These are phyloP conservation scores for Aspergillus clavatus DNA, from an alignment of 2,329 filamentous ascomycete species.

Conservation along the genomic window DNA sequence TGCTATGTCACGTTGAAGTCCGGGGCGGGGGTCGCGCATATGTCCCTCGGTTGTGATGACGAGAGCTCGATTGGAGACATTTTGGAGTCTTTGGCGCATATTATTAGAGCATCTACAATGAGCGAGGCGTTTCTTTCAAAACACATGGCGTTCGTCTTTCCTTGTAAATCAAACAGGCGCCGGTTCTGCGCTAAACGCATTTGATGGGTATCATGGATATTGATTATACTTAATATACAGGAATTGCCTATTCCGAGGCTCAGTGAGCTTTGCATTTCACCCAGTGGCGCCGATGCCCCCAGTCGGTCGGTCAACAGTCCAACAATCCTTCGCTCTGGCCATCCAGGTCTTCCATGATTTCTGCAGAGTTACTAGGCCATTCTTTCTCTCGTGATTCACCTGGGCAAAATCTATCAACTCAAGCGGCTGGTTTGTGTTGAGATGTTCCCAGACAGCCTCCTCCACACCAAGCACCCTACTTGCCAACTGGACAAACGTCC, in stretches of 20 bases:
- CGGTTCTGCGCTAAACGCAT: not conserved
- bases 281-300: too few relatives aligned
- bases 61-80: not conserved
- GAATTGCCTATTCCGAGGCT: too few relatives aligned
- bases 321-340: constrained; percentile 19
- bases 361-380: not conserved
- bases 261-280: too few relatives aligned
- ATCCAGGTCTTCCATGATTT: constrained; percentile 25
- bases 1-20: not conserved
- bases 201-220: not conserved
- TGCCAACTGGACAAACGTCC: constrained; percentile 37
- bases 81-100: constrained; percentile 4
- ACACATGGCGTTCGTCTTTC: constrained; percentile 5
- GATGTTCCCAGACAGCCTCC: constrained; percentile 2
- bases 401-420: not conserved
- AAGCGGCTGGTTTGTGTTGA: not conserved
- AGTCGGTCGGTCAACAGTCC: constrained; percentile 13
- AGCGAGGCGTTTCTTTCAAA: constrained; percentile 26
- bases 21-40: not conserved
- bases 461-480: constrained; percentile 19
- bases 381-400: not conserved
- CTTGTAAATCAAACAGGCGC: not conserved
- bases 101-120: constrained; percentile 17
- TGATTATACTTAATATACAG: not conserved
- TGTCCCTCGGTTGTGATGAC: not conserved